These are phyloP conservation scores for Lentinula aciculospora DNA, from an alignment of 768 basidiomycete species.

Conservation along the genomic window DNA sequence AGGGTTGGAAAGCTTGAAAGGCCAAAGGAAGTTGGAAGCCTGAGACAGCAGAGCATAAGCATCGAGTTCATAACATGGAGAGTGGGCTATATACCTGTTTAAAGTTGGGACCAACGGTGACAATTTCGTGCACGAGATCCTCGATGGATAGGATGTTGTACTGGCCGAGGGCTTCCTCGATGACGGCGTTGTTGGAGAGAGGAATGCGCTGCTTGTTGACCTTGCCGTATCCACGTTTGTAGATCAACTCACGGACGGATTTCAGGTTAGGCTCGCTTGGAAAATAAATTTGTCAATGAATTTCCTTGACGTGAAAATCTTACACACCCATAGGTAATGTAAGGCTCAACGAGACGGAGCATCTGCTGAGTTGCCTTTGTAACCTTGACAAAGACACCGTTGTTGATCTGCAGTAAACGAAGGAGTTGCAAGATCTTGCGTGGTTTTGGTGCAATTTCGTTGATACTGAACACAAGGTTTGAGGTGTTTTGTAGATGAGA, in stretches of 20 bases:
- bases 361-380: conserved; percentile 96
- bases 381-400: conserved; percentile 96
- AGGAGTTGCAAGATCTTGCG: conserved; percentile 98
- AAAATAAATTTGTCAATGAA: neutral
- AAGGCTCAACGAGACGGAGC: conserved; percentile 96
- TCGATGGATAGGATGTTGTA: conserved; percentile 95
- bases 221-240: conserved; percentile 99
- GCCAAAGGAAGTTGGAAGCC: conserved; percentile 97
- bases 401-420: conserved; percentile 99
- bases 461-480: conserved; percentile 63
- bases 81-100: conserved; percentile 68
- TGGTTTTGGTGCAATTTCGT: conserved; percentile 98
- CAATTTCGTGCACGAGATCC: conserved; percentile 96
- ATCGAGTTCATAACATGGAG: neutral
- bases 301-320: neutral
- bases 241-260: conserved; percentile 93
- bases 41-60: conserved; percentile 19
- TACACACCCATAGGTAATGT: conserved; percentile 90
- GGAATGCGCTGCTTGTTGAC: conserved; percentile 97
- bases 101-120: conserved; percentile 95
- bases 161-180: conserved; percentile 87
- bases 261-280: conserved; percentile 92
- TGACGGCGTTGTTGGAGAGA: conserved; percentile 87
- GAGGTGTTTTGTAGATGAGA: neutral
- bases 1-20: conserved; percentile 99